These are phyloP conservation scores for Sclerotinia spermophila DNA, from an alignment of 2,329 filamentous ascomycete genomes.

Conservation along the genomic window DNA sequence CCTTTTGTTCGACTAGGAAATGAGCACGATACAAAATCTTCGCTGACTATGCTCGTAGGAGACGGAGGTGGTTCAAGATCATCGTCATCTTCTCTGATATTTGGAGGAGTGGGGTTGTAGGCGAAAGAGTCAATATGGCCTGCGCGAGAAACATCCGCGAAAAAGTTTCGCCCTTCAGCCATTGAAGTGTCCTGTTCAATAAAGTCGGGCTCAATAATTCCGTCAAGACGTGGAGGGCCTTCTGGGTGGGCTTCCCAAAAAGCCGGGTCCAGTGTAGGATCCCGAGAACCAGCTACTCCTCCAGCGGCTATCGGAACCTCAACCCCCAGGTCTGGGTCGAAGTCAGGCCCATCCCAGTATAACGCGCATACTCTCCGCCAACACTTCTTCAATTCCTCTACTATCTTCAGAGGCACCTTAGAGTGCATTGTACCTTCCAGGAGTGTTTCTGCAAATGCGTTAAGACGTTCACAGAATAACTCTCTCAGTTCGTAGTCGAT, in stretches of 20 bases:
- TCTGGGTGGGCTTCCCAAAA: conserved; percentile 47
- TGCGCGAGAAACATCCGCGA: conserved; percentile 46
- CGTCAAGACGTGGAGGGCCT: conserved; percentile 46
- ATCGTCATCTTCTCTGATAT: conserved; percentile 3
- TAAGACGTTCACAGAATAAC: conserved; percentile 77
- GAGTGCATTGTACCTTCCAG: conserved; percentile 43
- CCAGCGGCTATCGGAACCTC: conserved; percentile 71
- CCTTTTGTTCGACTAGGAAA: conserved; percentile 53
- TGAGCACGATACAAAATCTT: conserved; percentile 61
- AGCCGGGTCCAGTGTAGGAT: conserved; percentile 52
- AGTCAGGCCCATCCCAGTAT: conserved; percentile 79
- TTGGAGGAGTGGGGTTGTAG: conserved; percentile 24
- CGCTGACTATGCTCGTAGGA: conserved; percentile 55
- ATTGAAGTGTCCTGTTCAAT: conserved; percentile 28
- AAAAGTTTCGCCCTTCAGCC: conserved; percentile 42
- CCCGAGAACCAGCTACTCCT: conserved; percentile 61
- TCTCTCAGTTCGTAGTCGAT: conserved; percentile 68
- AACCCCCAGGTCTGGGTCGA: conserved; percentile 56
- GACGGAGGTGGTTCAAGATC: conserved; percentile 43
- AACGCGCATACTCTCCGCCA: conserved; percentile 88
- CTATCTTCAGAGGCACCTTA: conserved; percentile 71
- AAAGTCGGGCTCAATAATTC: conserved; percentile 38
- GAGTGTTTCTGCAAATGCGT: conserved; percentile 59
- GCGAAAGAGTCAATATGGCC: conserved; percentile 48
- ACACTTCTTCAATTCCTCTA: conserved; percentile 93